phyloP scores from a whole-genome alignment of 2,329 filamentous ascomycete species.

The Stemphylium lycopersici region DNA sequence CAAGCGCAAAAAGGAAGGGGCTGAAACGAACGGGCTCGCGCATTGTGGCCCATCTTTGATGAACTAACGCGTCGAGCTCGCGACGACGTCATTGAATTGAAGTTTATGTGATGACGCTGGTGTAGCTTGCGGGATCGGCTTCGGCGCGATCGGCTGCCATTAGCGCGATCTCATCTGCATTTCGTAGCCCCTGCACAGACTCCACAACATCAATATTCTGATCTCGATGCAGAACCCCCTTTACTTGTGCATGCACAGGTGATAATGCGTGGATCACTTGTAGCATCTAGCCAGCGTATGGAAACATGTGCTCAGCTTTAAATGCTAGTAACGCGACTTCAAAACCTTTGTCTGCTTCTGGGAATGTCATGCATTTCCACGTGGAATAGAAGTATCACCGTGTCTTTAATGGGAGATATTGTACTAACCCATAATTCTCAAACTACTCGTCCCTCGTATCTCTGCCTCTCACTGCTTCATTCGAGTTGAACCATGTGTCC shows the following conservation, averaged over 20 bases:
- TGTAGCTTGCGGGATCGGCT: conserved; percentile 13
- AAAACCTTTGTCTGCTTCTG: no score
- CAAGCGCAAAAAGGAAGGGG: background rate
- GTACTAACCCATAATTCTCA: no score
- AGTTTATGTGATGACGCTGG: conserved; percentile 19
- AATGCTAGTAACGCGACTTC: no score
- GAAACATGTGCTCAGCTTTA: no score
- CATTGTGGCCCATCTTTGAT: conserved; percentile 18
- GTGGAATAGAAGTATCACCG: no score
- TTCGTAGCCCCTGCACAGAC: background rate
- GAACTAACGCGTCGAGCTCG: conserved; percentile 31
- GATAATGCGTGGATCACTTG: no score
- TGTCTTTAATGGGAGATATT: no score
- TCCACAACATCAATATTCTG: background rate
- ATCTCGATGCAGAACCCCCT: background rate
- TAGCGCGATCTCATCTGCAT: conserved; percentile 12
- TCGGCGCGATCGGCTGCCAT: conserved; percentile 15
- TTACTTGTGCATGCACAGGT: background rate
- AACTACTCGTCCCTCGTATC: no score
- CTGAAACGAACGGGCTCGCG: conserved; percentile 10
- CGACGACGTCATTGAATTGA: conserved; percentile 27
- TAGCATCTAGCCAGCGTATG: no score
- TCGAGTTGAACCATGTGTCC: no score
- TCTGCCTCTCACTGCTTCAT: no score
- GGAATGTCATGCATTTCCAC: no score